A percentile compares a stretch with the other conserved stretches of the same genome.
Evolutionary conservation across 306 rosid genomes (phyloP).

Genomic region (Vachellia pachyceras): DNA sequence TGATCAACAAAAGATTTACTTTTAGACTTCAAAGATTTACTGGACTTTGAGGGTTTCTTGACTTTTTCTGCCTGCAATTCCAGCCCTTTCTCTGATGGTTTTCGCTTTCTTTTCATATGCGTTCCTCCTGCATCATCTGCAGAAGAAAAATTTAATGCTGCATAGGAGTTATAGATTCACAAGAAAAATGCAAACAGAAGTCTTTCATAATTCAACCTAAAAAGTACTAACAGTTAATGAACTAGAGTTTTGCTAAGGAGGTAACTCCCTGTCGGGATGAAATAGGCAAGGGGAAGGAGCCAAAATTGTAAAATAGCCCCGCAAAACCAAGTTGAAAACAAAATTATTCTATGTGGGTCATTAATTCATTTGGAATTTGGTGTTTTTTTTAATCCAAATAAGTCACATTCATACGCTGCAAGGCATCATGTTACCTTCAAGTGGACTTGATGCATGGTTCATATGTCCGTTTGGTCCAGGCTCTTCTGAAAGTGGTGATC

Average conservation of each 20-base stretch:
- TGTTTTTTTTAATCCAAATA: not conserved
- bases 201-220: not conserved
- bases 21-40: slow-evolving; percentile 55
- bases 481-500: slow-evolving; percentile 95
- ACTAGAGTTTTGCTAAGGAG: not conserved
- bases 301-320: not conserved
- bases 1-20: slow-evolving; percentile 54
- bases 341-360: not conserved
- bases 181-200: not conserved
- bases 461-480: slow-evolving; percentile 76
- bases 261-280: not conserved
- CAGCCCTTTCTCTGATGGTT: slow-evolving; percentile 87
- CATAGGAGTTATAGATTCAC: not conserved
- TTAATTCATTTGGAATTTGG: not conserved
- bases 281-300: not conserved
- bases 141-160: not conserved
- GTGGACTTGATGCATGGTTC: slow-evolving; percentile 77
- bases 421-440: slow-evolving; percentile 62
- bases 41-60: slow-evolving; percentile 62
- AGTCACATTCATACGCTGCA: not conserved
- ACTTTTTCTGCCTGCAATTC: slow-evolving; percentile 86
- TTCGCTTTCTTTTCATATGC: slow-evolving; percentile 70
- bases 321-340: not conserved
- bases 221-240: not conserved
- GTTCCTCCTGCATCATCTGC: slow-evolving; percentile 51